Evolutionary conservation across 2,329 filamentous ascomycete genomes (phyloP), one percentile per base, ranked within the genome.

Genomic region (Alternaria dauci): DNA sequence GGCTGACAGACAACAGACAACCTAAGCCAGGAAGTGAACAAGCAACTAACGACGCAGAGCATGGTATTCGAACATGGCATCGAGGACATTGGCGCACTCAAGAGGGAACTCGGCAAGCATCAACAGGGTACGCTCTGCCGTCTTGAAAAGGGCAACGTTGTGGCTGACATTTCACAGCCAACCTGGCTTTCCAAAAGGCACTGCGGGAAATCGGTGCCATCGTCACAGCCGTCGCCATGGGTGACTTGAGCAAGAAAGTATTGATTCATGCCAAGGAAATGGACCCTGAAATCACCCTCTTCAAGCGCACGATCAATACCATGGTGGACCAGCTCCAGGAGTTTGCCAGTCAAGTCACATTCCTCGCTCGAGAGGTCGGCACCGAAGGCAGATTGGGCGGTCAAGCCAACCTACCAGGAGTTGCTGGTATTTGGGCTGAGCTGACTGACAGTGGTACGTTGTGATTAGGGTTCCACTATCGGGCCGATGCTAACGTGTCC

Each of bases 251-350:
- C 78, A 97, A 97, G 85, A 96, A 97, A 81, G 94, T 97, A 65
- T 88, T 94, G 73, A 96, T 98, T 78, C 95, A 97, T 77, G 91
- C 92, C 4, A 90, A 96, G 68, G 94, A 98, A 82, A 95, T 97
- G 90, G 94, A 98, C 84, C 93, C 94, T 28, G 94, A 98, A 84
- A 98, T 98, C 74, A 95, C 93, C 28, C 94, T 93, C 9, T 98
- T 98, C 84, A 98, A 98, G 82, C 90, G 93, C 72, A 97, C 94
- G 63, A 98, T 98, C 82, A 98, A 98, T 79, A 96, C 92, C 69
- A 98, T 98, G 94, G 96, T 98, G 88, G 94, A 98, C 76, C 94
- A 97, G 80, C 86, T 98, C 61, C 94, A 97, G 77, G 92, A 96
- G 61, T 98, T 98, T 79, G 94, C 94, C 67, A 96, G 92, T 79